Base-by-base conservation (phyloP, 306 rosid genomes). In the Vicia villosa region DNA sequence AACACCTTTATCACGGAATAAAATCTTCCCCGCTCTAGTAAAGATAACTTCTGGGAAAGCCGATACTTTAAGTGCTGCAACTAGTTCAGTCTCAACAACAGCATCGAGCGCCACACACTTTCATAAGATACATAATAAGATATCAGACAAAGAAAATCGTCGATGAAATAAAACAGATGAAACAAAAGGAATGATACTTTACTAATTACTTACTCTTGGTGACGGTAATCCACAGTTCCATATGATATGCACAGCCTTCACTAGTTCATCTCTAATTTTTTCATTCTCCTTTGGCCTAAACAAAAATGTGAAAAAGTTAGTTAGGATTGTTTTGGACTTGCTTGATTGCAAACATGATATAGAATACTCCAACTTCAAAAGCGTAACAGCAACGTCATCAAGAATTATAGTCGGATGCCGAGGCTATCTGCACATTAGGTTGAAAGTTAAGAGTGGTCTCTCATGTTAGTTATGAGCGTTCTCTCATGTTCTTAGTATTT, bases 201-300 rank as follows among this genome's bases (percentile, higher is more conserved):
- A 28, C 87, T 68, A 71, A 86, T 73, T 63, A 34, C 94, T 76
- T 83, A 93, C 98, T 79, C 98, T 88, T 36, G 98, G 98, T 10
- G 98, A 93, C 58, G 98, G 98, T 52, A 93, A 86, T 79, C 84
- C 52, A 61, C 98, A 93, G 73, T 86, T 90, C 98, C 98, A 93
- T 79, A 93, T 93, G 61, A 90, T 88, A 49, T 93, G 83, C 55
- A 90, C 84, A 10, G 97, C 98, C 74, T 85, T 90, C 70, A 85
- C 94, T 73, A 93, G 78, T 81, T 88, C 91, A 37, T 68, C 62
- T 22, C 88, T 76, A 74, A 81, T 55, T 75, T 52, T 88, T 80
- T 86, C 97, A 78, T 90, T 90, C 43, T 93, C 94, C 78, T 88
- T 90, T 64, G 96, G 96, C 83, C 98, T 93, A 80, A 21, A 49